phyloP scores from a whole-genome alignment of 2,329 filamentous ascomycete species.

The Phoma sp. region DNA sequence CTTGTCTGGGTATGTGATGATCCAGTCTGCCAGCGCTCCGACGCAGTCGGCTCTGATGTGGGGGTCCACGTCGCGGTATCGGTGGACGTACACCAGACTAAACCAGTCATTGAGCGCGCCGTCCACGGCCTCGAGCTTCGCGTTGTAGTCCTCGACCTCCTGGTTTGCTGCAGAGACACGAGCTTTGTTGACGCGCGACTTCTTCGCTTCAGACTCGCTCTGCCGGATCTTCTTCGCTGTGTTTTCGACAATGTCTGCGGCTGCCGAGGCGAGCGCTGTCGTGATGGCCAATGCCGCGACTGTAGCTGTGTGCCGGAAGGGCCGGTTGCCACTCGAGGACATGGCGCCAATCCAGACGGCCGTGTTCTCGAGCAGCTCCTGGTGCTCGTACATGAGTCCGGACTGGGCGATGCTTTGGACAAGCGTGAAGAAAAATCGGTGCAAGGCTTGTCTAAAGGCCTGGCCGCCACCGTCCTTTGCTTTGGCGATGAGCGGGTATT shows the following conservation, averaged over 20 bases:
- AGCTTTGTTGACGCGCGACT: conserved; percentile 76
- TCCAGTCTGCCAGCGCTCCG: conserved; percentile 86
- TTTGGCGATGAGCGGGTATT: conserved; percentile 90
- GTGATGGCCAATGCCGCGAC: conserved; percentile 82
- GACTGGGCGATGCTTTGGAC: conserved; percentile 80
- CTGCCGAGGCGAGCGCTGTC: conserved; percentile 76
- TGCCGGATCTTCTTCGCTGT: conserved; percentile 80
- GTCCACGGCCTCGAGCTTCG: conserved; percentile 72
- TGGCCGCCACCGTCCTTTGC: conserved; percentile 76
- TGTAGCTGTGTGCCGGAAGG: conserved; percentile 93
- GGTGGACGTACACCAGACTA: conserved; percentile 90
- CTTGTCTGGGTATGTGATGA: conserved; percentile 79
- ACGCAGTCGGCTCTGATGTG: conserved; percentile 89
- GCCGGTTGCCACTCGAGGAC: conserved; percentile 84
- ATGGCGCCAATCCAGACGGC: conserved; percentile 89
- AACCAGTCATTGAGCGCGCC: conserved; percentile 83
- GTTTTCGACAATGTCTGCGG: conserved; percentile 71
- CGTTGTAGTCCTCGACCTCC: conserved; percentile 72
- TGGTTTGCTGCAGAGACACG: conserved; percentile 76
- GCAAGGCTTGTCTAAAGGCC: conserved; percentile 78
- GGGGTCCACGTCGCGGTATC: conserved; percentile 92
- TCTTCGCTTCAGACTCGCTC: conserved; percentile 76
- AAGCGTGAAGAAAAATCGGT: conserved; percentile 79
- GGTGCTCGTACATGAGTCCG: conserved; percentile 79
- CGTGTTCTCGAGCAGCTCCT: conserved; percentile 82